These are phyloP conservation scores for Lentinus brumalis DNA, from an alignment of 768 basidiomycete genomes.

Conservation along the genomic window DNA sequence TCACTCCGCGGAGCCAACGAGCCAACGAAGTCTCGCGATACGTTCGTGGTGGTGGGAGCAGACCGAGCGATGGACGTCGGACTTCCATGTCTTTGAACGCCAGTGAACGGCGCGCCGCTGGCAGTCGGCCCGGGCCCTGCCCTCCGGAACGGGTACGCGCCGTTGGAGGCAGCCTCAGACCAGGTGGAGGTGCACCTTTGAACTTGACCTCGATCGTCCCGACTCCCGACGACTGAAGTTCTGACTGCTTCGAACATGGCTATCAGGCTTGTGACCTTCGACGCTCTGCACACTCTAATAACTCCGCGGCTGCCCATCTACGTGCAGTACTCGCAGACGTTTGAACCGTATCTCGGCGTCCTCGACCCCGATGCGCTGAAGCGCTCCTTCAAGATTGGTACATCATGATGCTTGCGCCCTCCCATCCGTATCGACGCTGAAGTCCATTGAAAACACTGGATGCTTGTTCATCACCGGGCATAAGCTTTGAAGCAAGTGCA, in stretches of 20 bases:
- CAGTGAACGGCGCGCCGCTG: too few relatives aligned
- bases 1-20: too few relatives aligned
- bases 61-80: too few relatives aligned
- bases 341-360: conserved; percentile 66
- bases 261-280: conserved; percentile 76
- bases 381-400: conserved; percentile 63
- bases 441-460: background rate
- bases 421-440: background rate
- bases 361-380: conserved; percentile 56
- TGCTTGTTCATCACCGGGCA: background rate
- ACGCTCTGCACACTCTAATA: conserved; percentile 75
- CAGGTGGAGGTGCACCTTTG: background rate
- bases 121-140: too few relatives aligned
- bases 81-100: too few relatives aligned
- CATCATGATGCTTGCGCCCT: background rate
- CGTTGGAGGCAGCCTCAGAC: too few relatives aligned
- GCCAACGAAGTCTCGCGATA: too few relatives aligned
- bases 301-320: conserved; percentile 68
- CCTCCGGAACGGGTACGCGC: too few relatives aligned
- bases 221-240: background rate
- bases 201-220: background rate
- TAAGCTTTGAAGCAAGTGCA: conserved; percentile 55
- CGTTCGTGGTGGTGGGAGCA: too few relatives aligned
- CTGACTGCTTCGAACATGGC: conserved; percentile 19
- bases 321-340: conserved; percentile 63